Base-by-base conservation (phyloP, 2,329 filamentous ascomycete species). In the Monosporascus sp. region DNA sequence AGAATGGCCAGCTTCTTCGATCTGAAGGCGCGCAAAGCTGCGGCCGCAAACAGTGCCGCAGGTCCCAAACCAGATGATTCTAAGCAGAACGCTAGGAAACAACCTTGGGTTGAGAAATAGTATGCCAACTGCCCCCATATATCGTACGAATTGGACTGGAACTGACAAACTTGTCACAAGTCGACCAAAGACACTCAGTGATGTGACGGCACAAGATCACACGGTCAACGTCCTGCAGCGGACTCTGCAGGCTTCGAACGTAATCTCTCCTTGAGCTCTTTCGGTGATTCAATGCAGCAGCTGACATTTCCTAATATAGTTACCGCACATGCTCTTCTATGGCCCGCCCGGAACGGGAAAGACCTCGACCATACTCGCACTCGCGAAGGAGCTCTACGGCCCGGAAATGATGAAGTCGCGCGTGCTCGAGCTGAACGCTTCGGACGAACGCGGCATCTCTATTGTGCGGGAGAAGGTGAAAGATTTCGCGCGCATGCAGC, bases 41-140 rank as follows among this genome's bases (percentile, higher is more conserved):
- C 88, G n/a, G 80, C 78, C 2, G 76, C 83, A 41, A 87, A 83
- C 70, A 80, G 79, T 49, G 69, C 74, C 54, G 73, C 81, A 20
- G 84, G 87, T 45, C 80, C 80, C 51, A 96, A 93, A 72, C 72
- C 78, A 52, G 80, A 85, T 59, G 81, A 76, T 54, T 80, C 78
- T 66, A 87, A 83, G 67, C 84, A 88, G 55, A 77, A 77, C 31
- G 80, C 80, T 61, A 82, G 82, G 66, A 78, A 86, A 62, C 93
- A 97, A 67, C 94, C 94, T 65, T 99, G 94, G 94, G 93, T 97
- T 51, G 94, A 97, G 77, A 97, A 97, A 89, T 97, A 97, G 93
- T 96, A 78, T 58, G 81, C 58, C 34, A 56, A 38, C 19, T 31
- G 53, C 69, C 19, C n/a, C 41, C 14, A 38, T 41, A 1, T 14